phyloP scores from a whole-genome alignment of 73 alveolate genomes.

The Diophrys appendiculata region DNA sequence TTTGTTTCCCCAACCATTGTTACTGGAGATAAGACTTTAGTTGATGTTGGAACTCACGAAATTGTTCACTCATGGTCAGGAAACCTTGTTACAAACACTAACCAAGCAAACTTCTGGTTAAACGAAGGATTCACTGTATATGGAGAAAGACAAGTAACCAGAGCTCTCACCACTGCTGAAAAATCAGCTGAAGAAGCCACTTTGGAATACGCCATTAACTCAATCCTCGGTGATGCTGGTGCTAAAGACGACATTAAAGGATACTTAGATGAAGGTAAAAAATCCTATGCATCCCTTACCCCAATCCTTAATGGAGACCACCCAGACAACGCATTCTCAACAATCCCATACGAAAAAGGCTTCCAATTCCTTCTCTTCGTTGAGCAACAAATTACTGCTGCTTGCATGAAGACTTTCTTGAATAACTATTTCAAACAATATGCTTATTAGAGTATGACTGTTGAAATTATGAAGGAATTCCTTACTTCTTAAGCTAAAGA shows the following conservation, averaged over 20 bases:
- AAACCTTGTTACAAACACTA: slow-evolving; percentile 77
- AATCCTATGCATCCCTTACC: slow-evolving; percentile 72
- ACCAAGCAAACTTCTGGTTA: slow-evolving; percentile 86
- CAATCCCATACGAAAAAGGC: slow-evolving; percentile 98
- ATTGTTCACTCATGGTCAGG: slow-evolving; percentile 92
- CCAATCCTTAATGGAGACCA: slow-evolving; percentile 84
- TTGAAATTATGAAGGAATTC: slow-evolving; percentile 10
- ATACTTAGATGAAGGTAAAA: slow-evolving; percentile 24
- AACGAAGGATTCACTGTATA: slow-evolving; percentile 82
- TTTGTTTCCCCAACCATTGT: slow-evolving; percentile 79
- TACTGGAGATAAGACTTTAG: slow-evolving; percentile 72
- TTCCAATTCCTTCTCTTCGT: slow-evolving; percentile 82
- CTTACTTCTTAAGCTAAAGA: background rate
- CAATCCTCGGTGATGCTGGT: background rate
- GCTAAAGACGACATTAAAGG: background rate
- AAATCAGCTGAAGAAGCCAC: background rate
- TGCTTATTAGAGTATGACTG: slow-evolving; percentile 18
- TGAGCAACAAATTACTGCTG: slow-evolving; percentile 87
- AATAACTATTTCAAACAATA: slow-evolving; percentile 61
- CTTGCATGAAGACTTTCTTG: slow-evolving; percentile 68
- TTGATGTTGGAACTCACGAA: slow-evolving; percentile 76
- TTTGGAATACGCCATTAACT: background rate
- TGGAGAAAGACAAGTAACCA: slow-evolving; percentile 67
- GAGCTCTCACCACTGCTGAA: too few species aligned
- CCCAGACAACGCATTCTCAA: slow-evolving; percentile 98